Evolutionary conservation across 176 grass and related monocot genomes (phyloP), one percentile per base, ranked within the genome.

Genomic region (Rhynchospora breviuscula): DNA sequence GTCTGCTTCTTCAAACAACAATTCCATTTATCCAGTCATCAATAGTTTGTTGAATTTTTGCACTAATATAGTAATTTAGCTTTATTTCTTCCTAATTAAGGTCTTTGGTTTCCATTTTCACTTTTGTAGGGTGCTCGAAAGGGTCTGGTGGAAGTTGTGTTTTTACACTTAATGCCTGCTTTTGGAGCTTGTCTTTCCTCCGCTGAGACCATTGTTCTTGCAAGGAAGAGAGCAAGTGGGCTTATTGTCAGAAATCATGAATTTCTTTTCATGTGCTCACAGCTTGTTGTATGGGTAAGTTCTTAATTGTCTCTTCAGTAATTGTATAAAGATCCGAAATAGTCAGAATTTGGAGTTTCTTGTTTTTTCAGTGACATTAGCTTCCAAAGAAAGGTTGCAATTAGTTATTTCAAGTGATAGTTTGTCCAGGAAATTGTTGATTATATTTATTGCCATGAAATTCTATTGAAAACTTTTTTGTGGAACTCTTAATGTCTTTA

Each of bases 271-370:
- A 85, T 35, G 46, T 87, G 33, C 74, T 93, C 90, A 19, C 90
- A 93, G 25, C 88, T 91, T 89, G 31, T 84, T 82, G 79, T 85
- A 81, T 98, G 95, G 95, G 95, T 98, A 91, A 90, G 89, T 64
- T 49, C 2, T 17, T 54, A 54, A 22, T 76, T 54, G 5, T 53
- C 19, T 76, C 72, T 54, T 13, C 48, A 54, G 72, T 54, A 54
- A 76, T 76, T 76, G 48, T 10, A 54, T 54, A 54, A 29, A n/a
- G 29, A 53, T 13, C 10, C 6, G 1, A 25, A 76, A 52, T 52
- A 25, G 5, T 53, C 3, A 15, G 0, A 54, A 53, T 75, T 52
- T 54, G 19, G 47, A 8, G 10, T 45, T 70, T 26, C 15, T 13
- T 26, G 5, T 52, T 5, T 53, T 75, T 14, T 14, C 14, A 75